Evolutionary conservation across 345 rosid genomes (phyloP).

Genomic region (Gossypium thurberi): DNA sequence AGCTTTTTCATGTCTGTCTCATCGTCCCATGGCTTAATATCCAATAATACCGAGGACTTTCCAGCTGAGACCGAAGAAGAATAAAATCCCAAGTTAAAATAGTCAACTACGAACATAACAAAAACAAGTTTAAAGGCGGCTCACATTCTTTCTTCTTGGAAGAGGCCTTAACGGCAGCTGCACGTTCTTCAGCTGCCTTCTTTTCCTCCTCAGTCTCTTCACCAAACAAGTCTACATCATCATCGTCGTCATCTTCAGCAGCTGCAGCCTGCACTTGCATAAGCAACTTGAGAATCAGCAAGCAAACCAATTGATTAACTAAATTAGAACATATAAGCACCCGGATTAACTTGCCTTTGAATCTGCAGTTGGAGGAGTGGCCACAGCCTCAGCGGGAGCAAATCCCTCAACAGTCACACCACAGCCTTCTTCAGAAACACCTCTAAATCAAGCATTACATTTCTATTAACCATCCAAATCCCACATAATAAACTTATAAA

Average conservation of each 20-base stretch:
- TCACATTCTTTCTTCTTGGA: constrained; percentile 56
- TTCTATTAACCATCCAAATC: background rate
- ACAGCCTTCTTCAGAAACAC: constrained; percentile 69
- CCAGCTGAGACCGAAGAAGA: constrained; percentile 38
- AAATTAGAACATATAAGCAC: background rate
- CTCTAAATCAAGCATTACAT: constrained; percentile 34
- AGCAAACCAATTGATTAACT: background rate
- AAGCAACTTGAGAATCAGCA: background rate
- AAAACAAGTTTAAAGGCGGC: constrained; percentile 5
- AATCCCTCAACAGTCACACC: constrained; percentile 68
- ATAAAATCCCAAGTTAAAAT: background rate
- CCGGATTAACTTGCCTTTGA: constrained; percentile 44
- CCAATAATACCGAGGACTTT: constrained; percentile 70
- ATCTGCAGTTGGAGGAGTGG: constrained; percentile 73
- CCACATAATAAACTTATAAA: background rate
- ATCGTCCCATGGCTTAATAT: constrained; percentile 86
- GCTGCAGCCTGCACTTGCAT: constrained; percentile 34
- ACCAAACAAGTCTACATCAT: constrained; percentile 77
- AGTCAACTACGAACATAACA: too few species aligned
- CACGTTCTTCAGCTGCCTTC: constrained; percentile 23
- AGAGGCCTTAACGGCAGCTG: constrained; percentile 55
- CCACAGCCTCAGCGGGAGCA: constrained; percentile 52
- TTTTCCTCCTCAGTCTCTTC: constrained; percentile 90
- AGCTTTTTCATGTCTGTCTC: constrained; percentile 89
- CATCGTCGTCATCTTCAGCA: constrained; percentile 39